phyloP scores from a whole-genome alignment of 805 yeast species.

The Saturnispora bothae region DNA sequence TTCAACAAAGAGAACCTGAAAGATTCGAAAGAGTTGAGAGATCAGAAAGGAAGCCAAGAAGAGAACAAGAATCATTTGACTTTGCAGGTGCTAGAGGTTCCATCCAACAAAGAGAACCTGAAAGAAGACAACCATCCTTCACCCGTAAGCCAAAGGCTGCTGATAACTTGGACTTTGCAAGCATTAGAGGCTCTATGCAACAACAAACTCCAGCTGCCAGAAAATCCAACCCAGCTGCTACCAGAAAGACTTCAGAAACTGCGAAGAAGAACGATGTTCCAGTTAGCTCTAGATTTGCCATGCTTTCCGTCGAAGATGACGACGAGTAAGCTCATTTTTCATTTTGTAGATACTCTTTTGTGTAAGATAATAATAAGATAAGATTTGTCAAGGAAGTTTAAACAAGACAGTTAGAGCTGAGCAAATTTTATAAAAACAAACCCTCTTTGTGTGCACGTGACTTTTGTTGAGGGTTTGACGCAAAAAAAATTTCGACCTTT shows the following conservation, averaged over 20 bases:
- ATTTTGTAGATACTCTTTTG: background rate
- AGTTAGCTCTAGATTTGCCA: conserved; percentile 36
- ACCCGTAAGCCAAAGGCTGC: conserved; percentile 31
- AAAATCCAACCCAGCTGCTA: conserved; percentile 7
- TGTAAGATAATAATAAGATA: background rate
- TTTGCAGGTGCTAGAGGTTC: conserved; percentile 26
- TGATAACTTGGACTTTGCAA: conserved; percentile 34
- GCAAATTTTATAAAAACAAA: background rate
- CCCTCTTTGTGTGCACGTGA: background rate
- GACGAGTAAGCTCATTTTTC: conserved; percentile 27
- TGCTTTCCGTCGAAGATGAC: conserved; percentile 42
- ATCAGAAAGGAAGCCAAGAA: conserved; percentile 16
- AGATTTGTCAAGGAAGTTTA: background rate
- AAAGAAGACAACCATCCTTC: conserved; percentile 23
- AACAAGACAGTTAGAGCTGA: background rate
- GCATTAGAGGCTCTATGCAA: conserved; percentile 27
- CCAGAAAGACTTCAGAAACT: background rate
- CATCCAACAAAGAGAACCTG: conserved; percentile 8
- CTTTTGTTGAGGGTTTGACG: background rate
- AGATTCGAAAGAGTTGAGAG: conserved; percentile 12
- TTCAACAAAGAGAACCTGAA: conserved; percentile 2
- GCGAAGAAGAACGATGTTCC: conserved; percentile 16
- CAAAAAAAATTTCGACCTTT: background rate
- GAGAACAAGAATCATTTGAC: conserved; percentile 50
- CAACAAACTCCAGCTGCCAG: conserved; percentile 22